Conservation (phyloP, 108 stramenopile genomes). For the Aurantiochytrium sp. region DNA sequence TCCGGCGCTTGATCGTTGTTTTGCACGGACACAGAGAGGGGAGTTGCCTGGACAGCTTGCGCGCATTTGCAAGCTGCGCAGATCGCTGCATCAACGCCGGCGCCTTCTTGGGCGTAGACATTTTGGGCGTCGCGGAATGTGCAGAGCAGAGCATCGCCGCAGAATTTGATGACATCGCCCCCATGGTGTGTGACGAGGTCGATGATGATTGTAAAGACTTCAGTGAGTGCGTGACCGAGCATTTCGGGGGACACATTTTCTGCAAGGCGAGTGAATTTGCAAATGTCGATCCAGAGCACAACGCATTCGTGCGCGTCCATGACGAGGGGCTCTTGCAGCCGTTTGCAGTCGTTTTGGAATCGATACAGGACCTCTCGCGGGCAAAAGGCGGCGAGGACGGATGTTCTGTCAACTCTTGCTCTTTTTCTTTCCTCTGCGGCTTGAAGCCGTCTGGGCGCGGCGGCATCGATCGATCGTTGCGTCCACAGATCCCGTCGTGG, state of each 20-base stretch:
- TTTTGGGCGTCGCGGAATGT: background rate
- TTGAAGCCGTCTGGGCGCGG: background rate
- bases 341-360: background rate
- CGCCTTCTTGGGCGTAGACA: background rate
- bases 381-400: background rate
- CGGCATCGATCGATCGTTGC: too few species aligned
- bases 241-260: background rate
- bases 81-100: background rate
- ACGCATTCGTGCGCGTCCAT: slow-evolving; percentile 13
- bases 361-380: background rate
- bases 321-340: background rate
- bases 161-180: background rate
- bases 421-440: background rate
- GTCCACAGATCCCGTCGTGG: too few species aligned
- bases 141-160: slow-evolving; percentile 15
- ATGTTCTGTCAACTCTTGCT: background rate
- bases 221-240: background rate
- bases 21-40: background rate
- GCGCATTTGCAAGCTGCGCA: background rate
- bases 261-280: background rate
- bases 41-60: background rate
- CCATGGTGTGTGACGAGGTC: background rate
- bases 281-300: slow-evolving; percentile 1
- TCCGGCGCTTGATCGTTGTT: too few species aligned
- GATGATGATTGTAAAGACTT: background rate